phyloP scores from a whole-genome alignment of 2,329 filamentous ascomycete genomes.

The Nothomitra cinnamomea region DNA sequence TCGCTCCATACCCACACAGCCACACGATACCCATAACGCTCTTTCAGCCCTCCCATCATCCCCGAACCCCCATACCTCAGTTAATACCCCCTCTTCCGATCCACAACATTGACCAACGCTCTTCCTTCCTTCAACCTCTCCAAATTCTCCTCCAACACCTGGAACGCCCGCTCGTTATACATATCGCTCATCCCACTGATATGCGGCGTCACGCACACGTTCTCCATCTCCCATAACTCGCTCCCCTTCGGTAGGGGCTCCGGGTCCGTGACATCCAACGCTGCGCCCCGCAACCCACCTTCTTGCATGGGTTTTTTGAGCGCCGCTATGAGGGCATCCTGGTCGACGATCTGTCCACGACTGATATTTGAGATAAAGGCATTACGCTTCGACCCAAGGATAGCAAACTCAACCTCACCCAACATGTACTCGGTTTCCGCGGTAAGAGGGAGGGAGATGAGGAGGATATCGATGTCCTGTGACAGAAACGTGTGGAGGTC shows the following conservation, averaged over 20 bases:
- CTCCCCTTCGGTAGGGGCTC: conserved; percentile 56
- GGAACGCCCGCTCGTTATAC: conserved; percentile 39
- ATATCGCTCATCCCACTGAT: conserved; percentile 36
- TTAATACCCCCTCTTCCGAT: conserved; percentile 44
- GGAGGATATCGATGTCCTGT: conserved; percentile 37
- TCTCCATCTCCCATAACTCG: conserved; percentile 51
- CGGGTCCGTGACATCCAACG: conserved; percentile 63
- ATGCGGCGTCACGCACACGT: conserved; percentile 54
- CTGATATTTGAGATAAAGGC: conserved; percentile 58
- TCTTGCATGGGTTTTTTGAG: conserved; percentile 27
- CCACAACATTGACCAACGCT: conserved; percentile 42
- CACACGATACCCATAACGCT: too few species aligned
- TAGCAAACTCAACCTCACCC: conserved; percentile 34
- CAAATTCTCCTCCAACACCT: conserved; percentile 42
- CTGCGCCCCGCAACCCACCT: conserved; percentile 44
- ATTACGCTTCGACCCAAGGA: conserved; percentile 31
- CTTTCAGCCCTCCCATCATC: neutral
- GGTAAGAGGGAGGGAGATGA: conserved; percentile 40
- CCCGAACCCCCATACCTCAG: neutral
- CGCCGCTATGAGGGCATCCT: conserved; percentile 44
- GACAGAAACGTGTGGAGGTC: conserved; percentile 35
- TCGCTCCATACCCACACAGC: too few species aligned
- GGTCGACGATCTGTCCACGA: conserved; percentile 44
- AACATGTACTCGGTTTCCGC: conserved; percentile 36
- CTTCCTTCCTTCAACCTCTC: conserved; percentile 33